Base-by-base conservation (phyloP, 2,329 filamentous ascomycete species). In the Diaporthe citriasiana region DNA sequence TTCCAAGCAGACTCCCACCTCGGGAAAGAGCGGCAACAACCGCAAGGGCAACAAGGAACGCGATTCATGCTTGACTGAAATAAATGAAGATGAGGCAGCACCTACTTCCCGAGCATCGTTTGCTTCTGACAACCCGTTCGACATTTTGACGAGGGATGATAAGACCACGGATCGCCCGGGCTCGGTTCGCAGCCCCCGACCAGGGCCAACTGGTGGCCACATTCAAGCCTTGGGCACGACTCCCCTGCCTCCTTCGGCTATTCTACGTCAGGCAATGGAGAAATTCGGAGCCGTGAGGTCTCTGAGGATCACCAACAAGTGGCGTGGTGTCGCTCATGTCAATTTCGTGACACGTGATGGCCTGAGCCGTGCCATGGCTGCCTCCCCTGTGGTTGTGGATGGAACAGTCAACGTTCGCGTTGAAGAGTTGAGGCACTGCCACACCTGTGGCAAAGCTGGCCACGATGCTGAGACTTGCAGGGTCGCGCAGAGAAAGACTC, bases 261-360 rank as follows among this genome's bases (percentile, higher is more conserved):
- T 25, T n/a, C 50, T 73, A 8, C 30, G 72, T 53, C 56, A 42
- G n/a, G 56, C 45, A 10, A 71, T 73, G 56, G 66, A 73, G 72
- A 19, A 38, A 13, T 73, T 70, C 15, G 65, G 72, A 8, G n/a
- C 25, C 6, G 72, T 71, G 22, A 25, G 9, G 17, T 70, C 47
- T n/a, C 51, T 73, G 25, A 65, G n/a, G 17, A 25, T 57, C 27
- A 51, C 12, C 15, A 38, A 65, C 19, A 51, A 59, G 38, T 22
- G 10, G 19, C 38, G 7, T n/a, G 57, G 47, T 22, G 42, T 9
- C 35, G 68, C 66, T 13, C 27, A 66, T 2, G 33, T 57, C 19
- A 17, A 66, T 12, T 71, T 66, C 17, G 5, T 8, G 6, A 9
- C 55, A 17, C 38, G 59, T 22, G 51, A 66, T 4, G 25, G 55